A percentile compares a stretch with the other conserved stretches of the same genome.
Evolutionary conservation across 139 green algal species (phyloP).

Genomic region (Picochlorum sp.): DNA sequence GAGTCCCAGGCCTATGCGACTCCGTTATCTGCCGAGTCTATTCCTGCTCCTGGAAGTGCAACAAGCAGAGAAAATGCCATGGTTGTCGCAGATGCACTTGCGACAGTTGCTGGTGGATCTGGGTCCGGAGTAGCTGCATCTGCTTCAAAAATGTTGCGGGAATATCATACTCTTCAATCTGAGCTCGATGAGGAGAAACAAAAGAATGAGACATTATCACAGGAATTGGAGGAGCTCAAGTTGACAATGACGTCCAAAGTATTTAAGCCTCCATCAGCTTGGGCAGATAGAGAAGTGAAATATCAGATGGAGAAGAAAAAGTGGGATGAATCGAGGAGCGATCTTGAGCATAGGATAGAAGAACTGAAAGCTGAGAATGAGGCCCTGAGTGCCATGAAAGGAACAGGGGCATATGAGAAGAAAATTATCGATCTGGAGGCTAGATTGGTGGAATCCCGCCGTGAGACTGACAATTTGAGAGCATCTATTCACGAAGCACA

Average conservation of each 20-base stretch:
- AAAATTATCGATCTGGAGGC: constrained; percentile 16
- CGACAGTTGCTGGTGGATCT: constrained; percentile 6
- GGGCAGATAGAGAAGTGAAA: constrained; percentile 49
- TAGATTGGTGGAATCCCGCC: constrained; percentile 2
- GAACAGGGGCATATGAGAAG: not conserved
- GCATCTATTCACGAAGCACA: constrained; percentile 26
- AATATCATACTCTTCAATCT: constrained; percentile 13
- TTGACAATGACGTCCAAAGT: constrained; percentile 42
- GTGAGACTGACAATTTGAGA: not conserved
- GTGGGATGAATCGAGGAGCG: constrained; percentile 25
- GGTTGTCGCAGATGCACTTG: constrained; percentile 9
- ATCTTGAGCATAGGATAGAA: not conserved
- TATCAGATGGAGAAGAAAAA: constrained; percentile 39
- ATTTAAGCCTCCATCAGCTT: constrained; percentile 43
- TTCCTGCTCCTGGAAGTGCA: not conserved
- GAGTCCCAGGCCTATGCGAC: not conserved
- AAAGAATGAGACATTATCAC: constrained; percentile 13
- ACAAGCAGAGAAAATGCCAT: constrained; percentile 2
- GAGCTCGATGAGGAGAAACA: constrained; percentile 5
- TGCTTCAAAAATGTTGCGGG: constrained; percentile 21
- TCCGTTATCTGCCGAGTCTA: not conserved
- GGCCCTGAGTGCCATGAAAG: not conserved
- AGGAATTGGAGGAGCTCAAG: constrained; percentile 32
- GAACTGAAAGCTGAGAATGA: not conserved
- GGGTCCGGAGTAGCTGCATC: constrained; percentile 18